These are phyloP conservation scores for Boletus barrowsii DNA, from an alignment of 768 basidiomycete genomes.

Conservation along the genomic window DNA sequence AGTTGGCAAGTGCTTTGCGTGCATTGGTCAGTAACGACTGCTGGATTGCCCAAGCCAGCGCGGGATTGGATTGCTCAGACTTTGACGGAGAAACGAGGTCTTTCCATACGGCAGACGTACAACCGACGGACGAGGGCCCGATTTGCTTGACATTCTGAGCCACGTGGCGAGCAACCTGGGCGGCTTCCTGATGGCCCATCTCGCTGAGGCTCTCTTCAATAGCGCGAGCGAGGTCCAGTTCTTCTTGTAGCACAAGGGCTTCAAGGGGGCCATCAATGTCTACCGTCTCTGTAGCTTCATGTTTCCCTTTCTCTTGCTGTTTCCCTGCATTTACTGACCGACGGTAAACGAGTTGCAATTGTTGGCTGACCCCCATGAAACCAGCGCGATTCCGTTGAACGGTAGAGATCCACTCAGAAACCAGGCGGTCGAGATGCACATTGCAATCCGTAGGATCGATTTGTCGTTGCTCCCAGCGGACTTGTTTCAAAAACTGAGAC, in stretches of 20 bases:
- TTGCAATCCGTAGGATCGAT: conserved; percentile 14
- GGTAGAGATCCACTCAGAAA: conserved; percentile 30
- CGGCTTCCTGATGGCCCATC: conserved; percentile 3
- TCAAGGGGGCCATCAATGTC: conserved; percentile 13
- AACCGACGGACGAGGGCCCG: conserved; percentile 1
- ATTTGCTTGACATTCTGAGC: conserved; percentile 6
- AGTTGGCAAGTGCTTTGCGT: not conserved
- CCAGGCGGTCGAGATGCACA: conserved; percentile 33
- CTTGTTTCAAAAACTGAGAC: conserved; percentile 39
- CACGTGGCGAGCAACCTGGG: conserved; percentile 2
- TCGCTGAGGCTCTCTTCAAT: conserved; percentile 45
- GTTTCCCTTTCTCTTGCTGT: not conserved
- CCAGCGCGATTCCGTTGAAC: conserved; percentile 20
- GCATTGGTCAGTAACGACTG: conserved; percentile 23
- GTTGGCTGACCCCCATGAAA: conserved; percentile 32
- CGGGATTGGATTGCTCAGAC: conserved; percentile 11
- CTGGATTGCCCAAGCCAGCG: conserved; percentile 32
- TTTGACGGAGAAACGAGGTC: conserved; percentile 5
- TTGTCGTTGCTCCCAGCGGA: conserved; percentile 18
- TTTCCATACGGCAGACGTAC: conserved; percentile 6
- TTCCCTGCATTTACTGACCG: conserved; percentile 8
- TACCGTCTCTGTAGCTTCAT: not conserved
- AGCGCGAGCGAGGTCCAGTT: conserved; percentile 42
- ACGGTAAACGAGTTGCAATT: conserved; percentile 43
- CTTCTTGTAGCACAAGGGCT: conserved; percentile 33